phyloP scores from a whole-genome alignment of 2,329 filamentous ascomycete genomes.

The Cladosporium velox region DNA sequence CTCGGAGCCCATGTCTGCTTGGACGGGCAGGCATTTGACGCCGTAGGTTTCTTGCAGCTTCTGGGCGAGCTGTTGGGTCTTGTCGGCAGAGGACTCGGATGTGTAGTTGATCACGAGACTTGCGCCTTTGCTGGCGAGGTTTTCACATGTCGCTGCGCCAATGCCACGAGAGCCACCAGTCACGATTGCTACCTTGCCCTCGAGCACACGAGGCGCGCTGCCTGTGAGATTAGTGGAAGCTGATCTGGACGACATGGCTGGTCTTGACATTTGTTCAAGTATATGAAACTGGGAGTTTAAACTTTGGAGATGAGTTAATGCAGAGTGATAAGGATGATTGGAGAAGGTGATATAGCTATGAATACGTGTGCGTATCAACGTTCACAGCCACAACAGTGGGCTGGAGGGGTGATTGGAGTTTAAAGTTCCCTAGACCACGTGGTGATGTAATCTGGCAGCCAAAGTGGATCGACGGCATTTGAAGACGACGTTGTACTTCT shows the following conservation, averaged over 20 bases:
- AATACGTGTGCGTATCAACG: constrained; percentile 6
- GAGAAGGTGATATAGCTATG: background rate
- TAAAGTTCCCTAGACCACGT: constrained; percentile 14
- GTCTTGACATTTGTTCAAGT: background rate
- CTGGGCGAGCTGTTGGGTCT: constrained; percentile 56
- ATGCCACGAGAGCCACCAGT: constrained; percentile 82
- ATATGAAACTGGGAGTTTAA: too few species aligned
- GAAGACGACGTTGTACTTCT: background rate
- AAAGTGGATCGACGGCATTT: constrained; percentile 10
- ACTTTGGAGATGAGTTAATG: background rate
- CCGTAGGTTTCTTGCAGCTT: constrained; percentile 59
- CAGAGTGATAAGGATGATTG: background rate
- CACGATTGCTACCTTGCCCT: constrained; percentile 76
- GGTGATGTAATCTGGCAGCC: constrained; percentile 16
- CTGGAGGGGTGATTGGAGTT: constrained; percentile 2
- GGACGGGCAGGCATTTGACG: constrained; percentile 63
- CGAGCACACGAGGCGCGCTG: constrained; percentile 43
- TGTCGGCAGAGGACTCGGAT: constrained; percentile 59
- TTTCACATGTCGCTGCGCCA: constrained; percentile 66
- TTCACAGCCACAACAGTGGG: background rate
- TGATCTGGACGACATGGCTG: constrained; percentile 13
- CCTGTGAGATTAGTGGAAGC: constrained; percentile 14
- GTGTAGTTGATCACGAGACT: constrained; percentile 72
- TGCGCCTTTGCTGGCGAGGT: constrained; percentile 71
- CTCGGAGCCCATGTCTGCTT: constrained; percentile 69